phyloP scores from a whole-genome alignment of 1,284 basidiomycete genomes.

The Ustilago tritici region DNA sequence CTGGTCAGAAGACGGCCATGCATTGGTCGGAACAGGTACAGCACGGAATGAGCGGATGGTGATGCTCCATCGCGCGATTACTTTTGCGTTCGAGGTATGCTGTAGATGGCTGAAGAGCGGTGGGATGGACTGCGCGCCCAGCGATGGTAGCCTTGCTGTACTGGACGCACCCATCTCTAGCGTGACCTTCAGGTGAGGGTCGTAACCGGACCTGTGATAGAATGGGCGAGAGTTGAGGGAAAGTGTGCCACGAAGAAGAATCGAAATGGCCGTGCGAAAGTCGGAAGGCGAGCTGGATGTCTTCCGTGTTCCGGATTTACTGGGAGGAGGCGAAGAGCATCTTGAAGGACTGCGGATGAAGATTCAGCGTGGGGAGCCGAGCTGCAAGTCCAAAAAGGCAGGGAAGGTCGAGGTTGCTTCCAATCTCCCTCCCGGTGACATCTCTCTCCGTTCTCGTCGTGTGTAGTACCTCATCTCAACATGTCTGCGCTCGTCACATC shows the following conservation, averaged over 20 bases:
- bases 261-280: conserved; percentile 8
- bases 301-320: conserved; percentile 22
- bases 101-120: conserved; percentile 52
- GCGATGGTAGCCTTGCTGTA: conserved; percentile 41
- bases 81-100: conserved; percentile 40
- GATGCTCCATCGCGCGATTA: conserved; percentile 50
- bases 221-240: not conserved
- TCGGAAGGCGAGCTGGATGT: not conserved
- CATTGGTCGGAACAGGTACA: conserved; percentile 46
- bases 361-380: conserved; percentile 11
- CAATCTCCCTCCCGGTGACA: not conserved
- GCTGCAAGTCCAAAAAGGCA: conserved; percentile 11
- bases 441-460: no score
- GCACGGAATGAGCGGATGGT: conserved; percentile 58
- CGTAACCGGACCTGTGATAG: not conserved
- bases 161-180: conserved; percentile 44
- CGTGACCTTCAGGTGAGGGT: not conserved
- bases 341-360: conserved; percentile 19
- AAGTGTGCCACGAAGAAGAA: conserved; percentile 1
- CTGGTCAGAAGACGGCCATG: conserved; percentile 32
- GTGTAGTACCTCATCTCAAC: not conserved
- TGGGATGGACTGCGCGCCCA: conserved; percentile 51
- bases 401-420: conserved; percentile 13
- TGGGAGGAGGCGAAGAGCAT: not conserved
- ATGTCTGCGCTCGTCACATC: conserved; percentile 36